Conservation (phyloP, 495 filamentous ascomycete genomes). For the Peziza echinospora region DNA sequence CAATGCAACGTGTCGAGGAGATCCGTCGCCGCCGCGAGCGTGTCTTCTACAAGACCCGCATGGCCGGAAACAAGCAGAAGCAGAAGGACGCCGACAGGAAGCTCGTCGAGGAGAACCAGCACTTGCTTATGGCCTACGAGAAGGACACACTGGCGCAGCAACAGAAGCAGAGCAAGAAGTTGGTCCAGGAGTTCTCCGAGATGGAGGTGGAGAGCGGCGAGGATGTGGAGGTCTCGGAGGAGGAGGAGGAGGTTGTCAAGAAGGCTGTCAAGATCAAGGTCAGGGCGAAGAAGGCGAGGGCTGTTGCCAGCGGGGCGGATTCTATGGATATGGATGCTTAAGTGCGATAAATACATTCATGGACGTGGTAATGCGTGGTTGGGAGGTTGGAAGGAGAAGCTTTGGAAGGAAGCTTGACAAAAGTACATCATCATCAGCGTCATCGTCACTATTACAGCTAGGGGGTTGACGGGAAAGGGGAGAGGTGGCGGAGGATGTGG, state of each 20-base stretch:
- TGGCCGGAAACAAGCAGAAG: conserved; percentile 69
- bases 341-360: too few species aligned
- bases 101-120: conserved; percentile 77
- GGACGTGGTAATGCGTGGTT: conserved; percentile 1
- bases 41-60: conserved; percentile 74
- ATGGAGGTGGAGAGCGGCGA: conserved; percentile 12
- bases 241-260: conserved; percentile 11
- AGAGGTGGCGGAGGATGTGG: not conserved
- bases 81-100: conserved; percentile 59
- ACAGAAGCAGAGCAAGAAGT: conserved; percentile 24
- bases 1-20: conserved; percentile 79
- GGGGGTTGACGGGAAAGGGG: not conserved
- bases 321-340: conserved; percentile 18
- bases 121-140: conserved; percentile 48
- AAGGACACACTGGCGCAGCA: conserved; percentile 33
- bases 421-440: too few species aligned
- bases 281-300: conserved; percentile 9
- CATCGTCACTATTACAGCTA: too few species aligned
- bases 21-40: conserved; percentile 65
- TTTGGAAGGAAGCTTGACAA: too few species aligned
- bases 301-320: conserved; percentile 6
- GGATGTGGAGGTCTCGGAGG: conserved; percentile 4
- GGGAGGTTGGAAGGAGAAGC: too few species aligned
- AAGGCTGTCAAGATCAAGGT: conserved; percentile 12
- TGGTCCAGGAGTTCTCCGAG: conserved; percentile 33